Conservation (phyloP, 192 early-diverging fungal genomes). For the Backusella luteola region DNA sequence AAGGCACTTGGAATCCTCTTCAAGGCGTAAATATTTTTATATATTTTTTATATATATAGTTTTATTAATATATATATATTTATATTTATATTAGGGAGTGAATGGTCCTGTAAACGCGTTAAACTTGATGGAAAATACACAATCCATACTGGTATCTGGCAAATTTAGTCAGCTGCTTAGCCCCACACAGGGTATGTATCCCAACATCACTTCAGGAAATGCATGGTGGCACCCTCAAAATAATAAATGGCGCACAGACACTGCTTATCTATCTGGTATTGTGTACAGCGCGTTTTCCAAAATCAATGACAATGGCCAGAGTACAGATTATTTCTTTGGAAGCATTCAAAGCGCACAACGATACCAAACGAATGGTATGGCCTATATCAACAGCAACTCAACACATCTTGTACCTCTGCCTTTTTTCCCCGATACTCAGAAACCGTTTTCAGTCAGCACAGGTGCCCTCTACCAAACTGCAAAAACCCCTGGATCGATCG, state of each 20-base stretch:
- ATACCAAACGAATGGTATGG: constrained; percentile 11
- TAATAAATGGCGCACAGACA: neutral
- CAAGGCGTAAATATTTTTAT: constrained; percentile 2
- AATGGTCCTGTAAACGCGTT: constrained; percentile 28
- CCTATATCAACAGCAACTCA: constrained; percentile 8
- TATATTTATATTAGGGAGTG: constrained; percentile 9
- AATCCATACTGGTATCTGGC: constrained; percentile 20
- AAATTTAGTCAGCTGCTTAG: neutral
- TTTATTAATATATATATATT: neutral
- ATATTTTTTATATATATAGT: neutral
- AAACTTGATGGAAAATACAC: neutral
- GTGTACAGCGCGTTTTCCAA: constrained; percentile 4
- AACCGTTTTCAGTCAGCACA: constrained; percentile 36
- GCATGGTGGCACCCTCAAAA: constrained; percentile 12
- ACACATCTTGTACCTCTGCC: neutral
- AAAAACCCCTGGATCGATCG: constrained; percentile 8
- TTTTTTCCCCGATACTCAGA: constrained; percentile 9
- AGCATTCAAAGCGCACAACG: constrained; percentile 17
- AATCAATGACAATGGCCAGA: neutral
- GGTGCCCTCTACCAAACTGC: constrained; percentile 51
- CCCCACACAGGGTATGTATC: neutral
- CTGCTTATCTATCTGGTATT: constrained; percentile 9
- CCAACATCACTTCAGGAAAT: constrained; percentile 9
- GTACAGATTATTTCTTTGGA: constrained; percentile 19
- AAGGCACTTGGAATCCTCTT: constrained; percentile 5